Percentiles rank a stretch among this genome's conserved stretches.
Conservation (phyloP, 208 protist genomes). For the Crithidia bombi region DNA sequence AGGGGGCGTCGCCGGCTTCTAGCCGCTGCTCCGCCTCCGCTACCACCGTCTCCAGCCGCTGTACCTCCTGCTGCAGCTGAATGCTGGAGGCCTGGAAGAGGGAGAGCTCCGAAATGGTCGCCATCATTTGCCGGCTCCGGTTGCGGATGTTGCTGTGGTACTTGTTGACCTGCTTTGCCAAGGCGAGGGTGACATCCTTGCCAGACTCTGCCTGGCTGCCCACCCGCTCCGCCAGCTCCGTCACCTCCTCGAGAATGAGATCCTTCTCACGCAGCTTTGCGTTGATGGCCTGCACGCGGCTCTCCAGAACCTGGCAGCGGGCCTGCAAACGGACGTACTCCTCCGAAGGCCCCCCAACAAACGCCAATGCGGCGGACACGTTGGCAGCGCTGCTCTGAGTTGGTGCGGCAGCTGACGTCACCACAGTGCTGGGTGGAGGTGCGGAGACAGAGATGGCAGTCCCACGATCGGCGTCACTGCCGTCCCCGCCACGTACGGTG, state of each 20-base stretch:
- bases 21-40: slow-evolving; percentile 83
- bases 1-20: slow-evolving; percentile 80
- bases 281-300: slow-evolving; percentile 90
- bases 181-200: slow-evolving; percentile 90
- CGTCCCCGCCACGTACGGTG: background rate
- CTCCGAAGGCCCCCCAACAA: slow-evolving; percentile 55
- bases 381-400: background rate
- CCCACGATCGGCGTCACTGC: background rate
- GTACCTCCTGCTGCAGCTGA: slow-evolving; percentile 90
- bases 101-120: slow-evolving; percentile 96
- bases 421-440: background rate
- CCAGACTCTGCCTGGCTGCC: slow-evolving; percentile 84
- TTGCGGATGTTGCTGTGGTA: slow-evolving; percentile 89
- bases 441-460: background rate
- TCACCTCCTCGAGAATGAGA: slow-evolving; percentile 95
- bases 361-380: slow-evolving; percentile 1
- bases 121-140: slow-evolving; percentile 95
- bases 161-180: slow-evolving; percentile 94
- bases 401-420: slow-evolving; percentile 8
- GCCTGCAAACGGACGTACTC: slow-evolving; percentile 87
- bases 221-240: slow-evolving; percentile 88
- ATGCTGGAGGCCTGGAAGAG: slow-evolving; percentile 93
- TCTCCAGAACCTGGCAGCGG: slow-evolving; percentile 92
- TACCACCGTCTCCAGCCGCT: slow-evolving; percentile 75
- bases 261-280: slow-evolving; percentile 97